Base-by-base conservation (phyloP, 2,329 filamentous ascomycete species). In the Epichloe festucae region DNA sequence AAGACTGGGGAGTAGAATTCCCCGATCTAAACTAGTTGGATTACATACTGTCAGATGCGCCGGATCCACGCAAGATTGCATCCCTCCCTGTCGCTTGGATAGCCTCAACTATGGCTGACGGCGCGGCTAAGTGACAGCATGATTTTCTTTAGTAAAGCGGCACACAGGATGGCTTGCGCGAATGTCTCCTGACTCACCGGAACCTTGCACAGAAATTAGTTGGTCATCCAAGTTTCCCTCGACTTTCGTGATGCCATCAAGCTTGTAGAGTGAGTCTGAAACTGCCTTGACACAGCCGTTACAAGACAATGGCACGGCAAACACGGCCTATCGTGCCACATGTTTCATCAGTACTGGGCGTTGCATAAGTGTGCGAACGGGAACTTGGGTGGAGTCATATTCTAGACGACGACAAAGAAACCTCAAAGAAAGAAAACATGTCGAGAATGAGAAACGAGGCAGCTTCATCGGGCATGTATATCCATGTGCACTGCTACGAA, bases 251-350 rank as follows among this genome's bases (percentile, higher is more conserved):
- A 97, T 87, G 42, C 90, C 89, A 62, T 81, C 75, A 43, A 97
- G 72, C 63, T 85, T 82, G 67, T 85, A 79, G 48, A 97, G 73
- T 46, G 88, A 83, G 56, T 79, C 78, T 62, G 89, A 89, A 65
- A 98, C 83, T 62, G 89, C 84, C 68, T 90, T 85, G 67, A 95
- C 81, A 73, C 93, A 97, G 63, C 78, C 75, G 61, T 95, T 85
- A 73, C 93, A 97, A 70, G 84, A 89, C 75, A 97, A 84, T 51
- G 89, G 90, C 60, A 97, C 93, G 57, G 91, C 89, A 69, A 97
- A 97, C 57, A 91, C 85, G 55, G 91, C 95, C 85, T 97, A 57
- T 59, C 58, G 15, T 63, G 62, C 55, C 55, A 53, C 57, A 50
- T 49, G 61, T 67, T 65, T 67, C 65, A 67, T 69, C 62, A 69